These are phyloP conservation scores for Scedosporium dehoogii DNA, from an alignment of 2,329 filamentous ascomycete species.

Conservation along the genomic window DNA sequence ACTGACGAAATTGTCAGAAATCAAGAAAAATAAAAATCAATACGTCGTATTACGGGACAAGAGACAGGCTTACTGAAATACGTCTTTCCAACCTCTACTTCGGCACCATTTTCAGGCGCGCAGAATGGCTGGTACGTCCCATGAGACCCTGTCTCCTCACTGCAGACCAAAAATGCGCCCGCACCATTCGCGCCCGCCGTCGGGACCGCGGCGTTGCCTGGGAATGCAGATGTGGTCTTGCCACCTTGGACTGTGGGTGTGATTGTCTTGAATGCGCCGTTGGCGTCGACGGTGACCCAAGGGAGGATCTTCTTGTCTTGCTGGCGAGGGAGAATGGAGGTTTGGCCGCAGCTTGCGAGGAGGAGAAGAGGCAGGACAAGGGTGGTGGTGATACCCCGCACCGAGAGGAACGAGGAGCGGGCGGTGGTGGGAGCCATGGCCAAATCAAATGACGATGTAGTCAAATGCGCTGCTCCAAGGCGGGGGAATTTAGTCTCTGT, in stretches of 20 bases:
- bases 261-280: conserved; percentile 9
- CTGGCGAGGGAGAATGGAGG: background rate
- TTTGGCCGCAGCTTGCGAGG: background rate
- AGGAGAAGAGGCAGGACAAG: background rate
- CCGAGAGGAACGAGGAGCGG: background rate
- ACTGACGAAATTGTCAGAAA: conserved; percentile 8
- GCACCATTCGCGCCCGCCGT: conserved; percentile 9
- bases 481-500: too few species aligned
- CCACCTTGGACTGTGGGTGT: conserved; percentile 11
- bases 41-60: too few species aligned
- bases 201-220: conserved; percentile 7
- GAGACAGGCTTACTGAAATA: conserved; percentile 9
- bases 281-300: conserved; percentile 11
- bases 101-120: conserved; percentile 6
- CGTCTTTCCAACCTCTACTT: conserved; percentile 9
- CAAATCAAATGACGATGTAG: too few species aligned
- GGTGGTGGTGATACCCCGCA: background rate
- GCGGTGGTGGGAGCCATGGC: background rate
- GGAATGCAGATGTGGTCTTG: conserved; percentile 9
- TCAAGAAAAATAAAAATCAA: too few species aligned
- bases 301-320: conserved; percentile 9
- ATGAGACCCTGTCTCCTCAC: conserved; percentile 8
- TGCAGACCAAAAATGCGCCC: conserved; percentile 11
- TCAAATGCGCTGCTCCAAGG: too few species aligned
- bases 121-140: conserved; percentile 11